phyloP scores from a whole-genome alignment of 1,284 basidiomycete species.

The Naganishia albida region DNA sequence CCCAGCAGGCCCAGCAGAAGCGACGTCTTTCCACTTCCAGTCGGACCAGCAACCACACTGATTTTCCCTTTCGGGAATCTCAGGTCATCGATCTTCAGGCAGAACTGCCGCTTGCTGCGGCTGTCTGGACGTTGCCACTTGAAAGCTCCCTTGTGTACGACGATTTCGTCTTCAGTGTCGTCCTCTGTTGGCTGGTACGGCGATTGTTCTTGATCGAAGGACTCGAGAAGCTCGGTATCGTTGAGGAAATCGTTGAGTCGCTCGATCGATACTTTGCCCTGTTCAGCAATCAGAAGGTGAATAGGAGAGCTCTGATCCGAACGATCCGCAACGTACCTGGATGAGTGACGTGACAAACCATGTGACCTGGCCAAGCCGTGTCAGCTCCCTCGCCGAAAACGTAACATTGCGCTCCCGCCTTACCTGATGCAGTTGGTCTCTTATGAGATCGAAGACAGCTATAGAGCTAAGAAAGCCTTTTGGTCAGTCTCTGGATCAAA shows the following conservation, averaged over 20 bases:
- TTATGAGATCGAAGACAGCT: conserved; percentile 52
- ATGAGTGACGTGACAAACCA: conserved; percentile 25
- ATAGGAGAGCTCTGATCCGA: background rate
- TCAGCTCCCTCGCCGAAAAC: background rate
- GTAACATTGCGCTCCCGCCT: background rate
- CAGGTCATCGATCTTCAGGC: conserved; percentile 60
- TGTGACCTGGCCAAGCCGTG: conserved; percentile 1
- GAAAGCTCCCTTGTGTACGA: conserved; percentile 23
- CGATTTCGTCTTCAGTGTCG: conserved; percentile 19
- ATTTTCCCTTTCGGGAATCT: conserved; percentile 62
- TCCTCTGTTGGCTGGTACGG: conserved; percentile 23
- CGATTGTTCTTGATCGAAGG: conserved; percentile 17
- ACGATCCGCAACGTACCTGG: background rate
- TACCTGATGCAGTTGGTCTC: conserved; percentile 35
- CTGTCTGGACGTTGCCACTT: conserved; percentile 24
- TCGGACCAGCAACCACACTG: conserved; percentile 66
- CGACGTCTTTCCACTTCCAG: conserved; percentile 53
- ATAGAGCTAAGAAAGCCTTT: conserved; percentile 54
- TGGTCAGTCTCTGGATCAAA: too few species aligned
- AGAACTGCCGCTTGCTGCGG: conserved; percentile 50
- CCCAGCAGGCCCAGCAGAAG: conserved; percentile 59
- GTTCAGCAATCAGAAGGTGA: background rate
- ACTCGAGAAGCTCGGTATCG: conserved; percentile 31
- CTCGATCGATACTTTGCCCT: conserved; percentile 31
- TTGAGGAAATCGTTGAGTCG: conserved; percentile 25